phyloP scores from a whole-genome alignment of 306 rosid genomes.

The Vigna reflexopilosa region DNA sequence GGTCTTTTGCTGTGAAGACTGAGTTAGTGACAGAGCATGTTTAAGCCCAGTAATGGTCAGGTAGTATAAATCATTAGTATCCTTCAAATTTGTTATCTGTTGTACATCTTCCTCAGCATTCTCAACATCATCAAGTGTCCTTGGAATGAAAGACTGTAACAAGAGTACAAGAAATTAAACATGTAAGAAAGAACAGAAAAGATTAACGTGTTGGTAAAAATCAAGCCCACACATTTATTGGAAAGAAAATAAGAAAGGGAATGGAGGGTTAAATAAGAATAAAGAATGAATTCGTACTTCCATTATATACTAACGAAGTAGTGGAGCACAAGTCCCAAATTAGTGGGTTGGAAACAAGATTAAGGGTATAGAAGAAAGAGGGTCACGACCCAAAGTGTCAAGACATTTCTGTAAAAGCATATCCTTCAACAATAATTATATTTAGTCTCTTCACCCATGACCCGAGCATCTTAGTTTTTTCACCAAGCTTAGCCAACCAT shows the following conservation, averaged over 20 bases:
- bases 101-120: constrained; percentile 78
- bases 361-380: too few relatives aligned
- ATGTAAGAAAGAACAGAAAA: constrained; percentile 5
- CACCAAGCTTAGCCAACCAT: background rate
- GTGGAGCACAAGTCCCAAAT: too few relatives aligned
- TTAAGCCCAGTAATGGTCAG: constrained; percentile 84
- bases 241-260: too few relatives aligned
- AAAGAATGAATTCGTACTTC: too few relatives aligned
- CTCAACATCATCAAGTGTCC: constrained; percentile 72
- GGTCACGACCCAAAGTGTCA: too few relatives aligned
- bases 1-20: constrained; percentile 4
- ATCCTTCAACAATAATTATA: too few relatives aligned
- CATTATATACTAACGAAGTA: too few relatives aligned
- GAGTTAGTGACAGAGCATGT: constrained; percentile 53
- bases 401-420: too few relatives aligned
- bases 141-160: constrained; percentile 82
- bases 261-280: too few relatives aligned
- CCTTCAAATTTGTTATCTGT: constrained; percentile 69
- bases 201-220: constrained; percentile 1
- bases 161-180: background rate
- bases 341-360: too few relatives aligned
- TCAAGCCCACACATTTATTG: too few relatives aligned
- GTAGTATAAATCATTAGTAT: constrained; percentile 71
- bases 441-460: too few relatives aligned
- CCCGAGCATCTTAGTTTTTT: background rate